Evolutionary conservation across 2,329 filamentous ascomycete genomes (phyloP).

Genomic region (Claviceps sp.): DNA sequence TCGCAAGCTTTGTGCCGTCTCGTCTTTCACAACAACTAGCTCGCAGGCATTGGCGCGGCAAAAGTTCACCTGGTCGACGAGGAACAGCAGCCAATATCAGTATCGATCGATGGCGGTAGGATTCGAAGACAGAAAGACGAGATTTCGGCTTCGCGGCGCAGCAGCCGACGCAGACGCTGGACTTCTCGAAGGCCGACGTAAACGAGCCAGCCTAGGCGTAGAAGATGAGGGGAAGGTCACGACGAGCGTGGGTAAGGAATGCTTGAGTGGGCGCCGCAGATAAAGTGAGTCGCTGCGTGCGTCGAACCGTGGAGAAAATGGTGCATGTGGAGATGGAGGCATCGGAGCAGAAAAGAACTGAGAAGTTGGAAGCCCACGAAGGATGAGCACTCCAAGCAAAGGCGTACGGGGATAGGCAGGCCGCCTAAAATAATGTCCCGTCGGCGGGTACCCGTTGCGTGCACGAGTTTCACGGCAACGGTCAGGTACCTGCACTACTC

Average conservation of each 20-base stretch:
- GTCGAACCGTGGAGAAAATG: background rate
- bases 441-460: too few relatives aligned
- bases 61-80: background rate
- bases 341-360: too few relatives aligned
- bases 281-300: background rate
- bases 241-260: background rate
- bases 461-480: too few relatives aligned
- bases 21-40: background rate
- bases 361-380: too few relatives aligned
- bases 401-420: too few relatives aligned
- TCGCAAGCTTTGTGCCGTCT: background rate
- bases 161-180: background rate
- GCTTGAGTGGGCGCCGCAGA: background rate
- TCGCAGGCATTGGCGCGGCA: background rate
- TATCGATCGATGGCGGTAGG: too few relatives aligned
- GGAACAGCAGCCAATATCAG: background rate
- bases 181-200: background rate
- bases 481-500: too few relatives aligned
- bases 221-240: too few relatives aligned
- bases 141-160: background rate
- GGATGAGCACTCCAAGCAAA: too few relatives aligned
- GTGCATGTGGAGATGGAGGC: too few relatives aligned
- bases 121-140: too few relatives aligned
- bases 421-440: too few relatives aligned
- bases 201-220: background rate